Evolutionary conservation across 805 yeast species (phyloP).

Genomic region (Wickerhamomyces sydowiorum): DNA sequence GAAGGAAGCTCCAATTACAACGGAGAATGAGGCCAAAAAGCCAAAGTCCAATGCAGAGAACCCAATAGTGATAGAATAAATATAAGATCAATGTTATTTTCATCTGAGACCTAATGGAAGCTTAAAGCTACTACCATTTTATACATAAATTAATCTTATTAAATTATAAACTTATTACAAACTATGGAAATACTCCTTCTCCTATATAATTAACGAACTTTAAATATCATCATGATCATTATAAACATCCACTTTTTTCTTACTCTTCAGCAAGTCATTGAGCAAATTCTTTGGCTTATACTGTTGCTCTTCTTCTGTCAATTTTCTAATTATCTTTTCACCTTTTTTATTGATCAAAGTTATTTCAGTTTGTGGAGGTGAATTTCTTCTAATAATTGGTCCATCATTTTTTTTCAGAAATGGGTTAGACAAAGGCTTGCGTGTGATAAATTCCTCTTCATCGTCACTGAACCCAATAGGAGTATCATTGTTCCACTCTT

Average conservation of each 20-base stretch:
- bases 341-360: slow-evolving; percentile 31
- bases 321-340: slow-evolving; percentile 20
- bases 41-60: not conserved
- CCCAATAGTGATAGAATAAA: not conserved
- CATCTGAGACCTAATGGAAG: too few relatives aligned
- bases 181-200: not conserved
- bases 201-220: not conserved
- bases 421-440: slow-evolving; percentile 15
- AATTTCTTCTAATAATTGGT: slow-evolving; percentile 13
- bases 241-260: slow-evolving; percentile 1
- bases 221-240: not conserved
- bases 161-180: too few relatives aligned
- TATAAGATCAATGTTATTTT: too few relatives aligned
- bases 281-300: slow-evolving; percentile 26
- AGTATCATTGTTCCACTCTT: slow-evolving; percentile 27
- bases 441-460: slow-evolving; percentile 14
- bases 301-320: slow-evolving; percentile 16
- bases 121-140: too few relatives aligned
- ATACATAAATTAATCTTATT: too few relatives aligned
- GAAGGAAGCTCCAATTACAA: not conserved
- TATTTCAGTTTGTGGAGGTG: slow-evolving; percentile 18
- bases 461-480: slow-evolving; percentile 10
- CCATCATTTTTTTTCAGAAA: slow-evolving; percentile 8
- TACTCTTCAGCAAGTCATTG: slow-evolving; percentile 5
- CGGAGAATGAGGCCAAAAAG: not conserved